Evolutionary conservation across 768 basidiomycete species (phyloP).

Genomic region (Leccinellum rugosiceps): DNA sequence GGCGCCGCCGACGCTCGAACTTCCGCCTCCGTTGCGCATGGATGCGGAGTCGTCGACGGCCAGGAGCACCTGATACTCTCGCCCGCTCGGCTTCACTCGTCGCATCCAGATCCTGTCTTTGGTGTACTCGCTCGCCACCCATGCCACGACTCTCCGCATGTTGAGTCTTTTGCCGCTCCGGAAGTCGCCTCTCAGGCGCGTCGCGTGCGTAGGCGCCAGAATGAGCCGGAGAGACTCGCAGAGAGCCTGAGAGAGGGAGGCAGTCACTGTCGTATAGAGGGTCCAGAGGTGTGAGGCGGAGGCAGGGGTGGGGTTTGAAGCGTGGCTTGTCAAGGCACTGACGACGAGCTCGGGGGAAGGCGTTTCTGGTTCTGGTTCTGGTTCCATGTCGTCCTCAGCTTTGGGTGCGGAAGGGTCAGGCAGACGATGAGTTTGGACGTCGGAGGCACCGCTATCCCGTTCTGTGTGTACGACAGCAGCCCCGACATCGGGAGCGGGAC

Average conservation of each 20-base stretch:
- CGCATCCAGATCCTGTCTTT: slow-evolving; percentile 99
- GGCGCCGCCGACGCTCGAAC: slow-evolving; percentile 13
- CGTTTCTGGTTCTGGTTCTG: slow-evolving; percentile 14
- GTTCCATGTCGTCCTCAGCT: slow-evolving; percentile 27
- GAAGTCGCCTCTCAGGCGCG: slow-evolving; percentile 93
- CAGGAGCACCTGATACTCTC: slow-evolving; percentile 94
- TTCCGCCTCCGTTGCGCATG: slow-evolving; percentile 49
- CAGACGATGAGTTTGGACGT: slow-evolving; percentile 6
- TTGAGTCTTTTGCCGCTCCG: slow-evolving; percentile 96
- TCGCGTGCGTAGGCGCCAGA: slow-evolving; percentile 91
- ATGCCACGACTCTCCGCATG: slow-evolving; percentile 98
- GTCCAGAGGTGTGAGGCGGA: slow-evolving; percentile 81
- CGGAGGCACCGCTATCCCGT: slow-evolving; percentile 7
- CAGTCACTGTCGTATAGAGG: slow-evolving; percentile 84
- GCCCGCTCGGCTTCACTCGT: slow-evolving; percentile 86
- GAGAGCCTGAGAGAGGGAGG: slow-evolving; percentile 84
- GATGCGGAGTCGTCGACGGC: slow-evolving; percentile 95
- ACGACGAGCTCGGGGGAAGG: slow-evolving; percentile 22
- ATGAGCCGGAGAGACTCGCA: slow-evolving; percentile 97
- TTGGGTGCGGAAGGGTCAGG: slow-evolving; percentile 29
- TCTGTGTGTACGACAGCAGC: slow-evolving; percentile 44
- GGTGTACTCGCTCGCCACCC: slow-evolving; percentile 97
- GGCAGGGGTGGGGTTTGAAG: slow-evolving; percentile 19
- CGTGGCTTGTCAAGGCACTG: slow-evolving; percentile 16
- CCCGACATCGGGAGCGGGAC: slow-evolving; percentile 36